Base-by-base conservation (phyloP, 352 stramenopile genomes). In the Blastocystis sp. region DNA sequence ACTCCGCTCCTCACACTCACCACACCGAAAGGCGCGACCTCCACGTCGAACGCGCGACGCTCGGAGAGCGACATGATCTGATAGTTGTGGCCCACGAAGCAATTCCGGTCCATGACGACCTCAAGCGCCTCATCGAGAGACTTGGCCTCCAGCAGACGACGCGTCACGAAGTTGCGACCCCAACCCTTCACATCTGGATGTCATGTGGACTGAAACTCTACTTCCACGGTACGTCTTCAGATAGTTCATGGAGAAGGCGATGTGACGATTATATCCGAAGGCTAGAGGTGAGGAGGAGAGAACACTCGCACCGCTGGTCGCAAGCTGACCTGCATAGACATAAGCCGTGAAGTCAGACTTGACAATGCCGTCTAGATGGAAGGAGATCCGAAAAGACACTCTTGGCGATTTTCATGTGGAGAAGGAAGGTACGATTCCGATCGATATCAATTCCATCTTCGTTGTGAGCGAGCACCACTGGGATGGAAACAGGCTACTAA, bases 211-310 rank as follows among this genome's bases (percentile, higher is more conserved):
- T n/a, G 9, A 50, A 29, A 34, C 15, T 20, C 11, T 6, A 87
- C 76, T 76, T 9, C 18, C 55, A 15, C 29, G 4, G 20, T 66
- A 39, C 20, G 76, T 76, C 55, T 87, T 69, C 23, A 87, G 56
- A 13, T 87, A 87, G 45, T 87, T 87, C 76, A 87, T 87, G 26
- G 76, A 87, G 62, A 87, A 76, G 26, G 62, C 76, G 62, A 87
- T 79, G 45, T 79, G 20, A 1, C 55, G n/a, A 13, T 87, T 87
- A 13, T 54, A 87, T 9, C 76, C 76, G 45, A 87, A 87, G 5
- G 76, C 76, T 87, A 45, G 5, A 82, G 13, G 9, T 54, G 29
- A 76, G 3, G 15, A 18, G 3, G 15, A 1, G 18, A 15, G 15
- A 47, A 34, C n/a, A 11, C 0, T 18, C 26, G 6, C 61, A 79